phyloP scores from a whole-genome alignment of 495 filamentous ascomycete species.

The Aspergillus mulundensis region DNA sequence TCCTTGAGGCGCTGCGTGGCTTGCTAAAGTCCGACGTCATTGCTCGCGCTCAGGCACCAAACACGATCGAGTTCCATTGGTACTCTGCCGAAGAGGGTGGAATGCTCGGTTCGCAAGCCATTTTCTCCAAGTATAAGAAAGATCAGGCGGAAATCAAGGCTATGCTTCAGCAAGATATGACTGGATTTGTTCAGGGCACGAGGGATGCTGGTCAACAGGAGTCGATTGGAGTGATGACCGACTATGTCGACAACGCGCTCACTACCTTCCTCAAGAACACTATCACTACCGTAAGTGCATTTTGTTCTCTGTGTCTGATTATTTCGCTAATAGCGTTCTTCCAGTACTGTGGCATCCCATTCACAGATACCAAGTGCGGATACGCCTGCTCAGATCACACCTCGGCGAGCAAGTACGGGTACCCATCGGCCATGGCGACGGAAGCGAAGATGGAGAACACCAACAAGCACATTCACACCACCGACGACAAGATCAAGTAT shows the following conservation, averaged over 20 bases:
- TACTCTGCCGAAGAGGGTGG: conserved; percentile 92
- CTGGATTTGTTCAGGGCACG: conserved; percentile 81
- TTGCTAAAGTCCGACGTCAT: conserved; percentile 55
- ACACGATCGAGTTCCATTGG: conserved; percentile 96
- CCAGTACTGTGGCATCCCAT: conserved; percentile 89
- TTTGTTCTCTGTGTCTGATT: background rate
- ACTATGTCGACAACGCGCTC: conserved; percentile 78
- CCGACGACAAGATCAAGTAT: conserved; percentile 81
- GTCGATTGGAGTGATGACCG: conserved; percentile 87
- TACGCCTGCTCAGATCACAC: conserved; percentile 98
- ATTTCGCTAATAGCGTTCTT: conserved; percentile 3
- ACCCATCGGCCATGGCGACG: conserved; percentile 93
- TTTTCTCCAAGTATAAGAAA: conserved; percentile 83
- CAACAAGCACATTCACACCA: conserved; percentile 86
- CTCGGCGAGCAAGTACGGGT: conserved; percentile 92
- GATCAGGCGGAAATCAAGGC: conserved; percentile 76
- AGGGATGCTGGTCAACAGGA: conserved; percentile 79
- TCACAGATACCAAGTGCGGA: conserved; percentile 87
- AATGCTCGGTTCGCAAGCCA: conserved; percentile 77
- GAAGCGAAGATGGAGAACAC: conserved; percentile 83
- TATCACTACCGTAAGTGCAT: conserved; percentile 59
- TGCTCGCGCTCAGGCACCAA: conserved; percentile 49
- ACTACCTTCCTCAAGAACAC: conserved; percentile 91
- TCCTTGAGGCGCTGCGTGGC: conserved; percentile 65
- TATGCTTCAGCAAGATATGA: conserved; percentile 99